Percentiles rank a stretch among this genome's conserved stretches.
Evolutionary conservation across 2,329 filamentous ascomycete genomes (phyloP).

Genomic region (Sclerotinia sclerotiorum): DNA sequence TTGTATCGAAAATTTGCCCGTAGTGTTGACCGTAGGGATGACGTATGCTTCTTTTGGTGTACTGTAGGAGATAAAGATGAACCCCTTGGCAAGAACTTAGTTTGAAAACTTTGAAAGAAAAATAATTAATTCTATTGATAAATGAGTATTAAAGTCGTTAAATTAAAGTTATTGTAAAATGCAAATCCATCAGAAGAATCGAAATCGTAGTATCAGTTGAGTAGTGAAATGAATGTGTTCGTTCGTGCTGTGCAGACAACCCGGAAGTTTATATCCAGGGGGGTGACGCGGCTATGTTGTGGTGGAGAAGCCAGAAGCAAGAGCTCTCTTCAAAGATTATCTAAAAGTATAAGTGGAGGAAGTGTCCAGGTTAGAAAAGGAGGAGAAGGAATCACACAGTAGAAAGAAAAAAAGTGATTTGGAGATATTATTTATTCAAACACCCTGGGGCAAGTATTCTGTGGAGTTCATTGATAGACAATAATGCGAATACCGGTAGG

Average conservation of each 20-base stretch:
- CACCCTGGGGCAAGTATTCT: not conserved
- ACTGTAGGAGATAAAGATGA: not conserved
- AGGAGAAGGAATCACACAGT: not conserved
- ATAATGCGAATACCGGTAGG: not conserved
- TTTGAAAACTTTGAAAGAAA: not conserved
- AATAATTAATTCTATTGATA: not conserved
- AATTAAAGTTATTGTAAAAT: not conserved
- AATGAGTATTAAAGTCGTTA: not conserved
- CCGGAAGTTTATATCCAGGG: not conserved
- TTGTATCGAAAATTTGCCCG: conserved; percentile 2
- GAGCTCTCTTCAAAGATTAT: not conserved
- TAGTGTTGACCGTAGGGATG: conserved; percentile 6
- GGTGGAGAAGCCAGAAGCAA: not conserved
- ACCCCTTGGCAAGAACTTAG: not conserved
- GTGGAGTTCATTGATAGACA: not conserved
- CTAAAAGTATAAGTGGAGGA: not conserved
- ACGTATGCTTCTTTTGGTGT: conserved; percentile 12
- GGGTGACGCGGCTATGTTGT: not conserved
- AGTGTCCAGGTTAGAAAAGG: not conserved
- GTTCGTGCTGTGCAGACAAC: not conserved
- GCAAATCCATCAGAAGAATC: not conserved
- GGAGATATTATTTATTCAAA: not conserved
- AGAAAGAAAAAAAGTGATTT: not conserved
- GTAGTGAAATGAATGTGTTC: conserved; percentile 2
- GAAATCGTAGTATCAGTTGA: not conserved